phyloP scores from a whole-genome alignment of 495 filamentous ascomycete genomes.

The Aspergillus haitiensis region DNA sequence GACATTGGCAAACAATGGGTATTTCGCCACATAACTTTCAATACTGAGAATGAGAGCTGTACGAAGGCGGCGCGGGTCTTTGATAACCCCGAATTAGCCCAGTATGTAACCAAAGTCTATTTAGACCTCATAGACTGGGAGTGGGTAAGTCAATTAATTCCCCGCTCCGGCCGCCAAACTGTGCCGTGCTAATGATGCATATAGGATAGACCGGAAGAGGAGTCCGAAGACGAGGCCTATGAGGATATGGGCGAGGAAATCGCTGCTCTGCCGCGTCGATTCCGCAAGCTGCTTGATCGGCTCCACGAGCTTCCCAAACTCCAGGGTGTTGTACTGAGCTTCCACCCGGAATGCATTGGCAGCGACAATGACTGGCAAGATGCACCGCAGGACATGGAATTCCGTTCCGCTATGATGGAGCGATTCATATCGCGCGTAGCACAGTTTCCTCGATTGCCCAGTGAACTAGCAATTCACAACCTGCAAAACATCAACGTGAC shows the following conservation, averaged over 20 bases:
- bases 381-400: constrained; percentile 7
- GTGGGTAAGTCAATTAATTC: not conserved
- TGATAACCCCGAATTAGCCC: constrained; percentile 1
- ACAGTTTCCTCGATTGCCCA: constrained; percentile 12
- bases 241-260: not conserved
- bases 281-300: constrained; percentile 3
- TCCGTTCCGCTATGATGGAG: constrained; percentile 20
- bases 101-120: constrained; percentile 5
- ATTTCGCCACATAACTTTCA: not conserved
- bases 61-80: constrained; percentile 1
- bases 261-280: not conserved
- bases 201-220: not conserved
- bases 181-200: not conserved
- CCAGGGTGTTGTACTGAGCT: constrained; percentile 23
- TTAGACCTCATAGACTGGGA: not conserved
- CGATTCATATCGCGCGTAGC: constrained; percentile 12
- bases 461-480: constrained; percentile 26
- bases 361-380: constrained; percentile 6
- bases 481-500: constrained; percentile 23
- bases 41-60: not conserved
- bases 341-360: constrained; percentile 18
- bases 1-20: constrained; percentile 8
- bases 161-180: not conserved
- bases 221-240: not conserved
- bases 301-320: constrained; percentile 21